Conservation (phyloP, 2,329 filamentous ascomycete genomes). For the Alternaria arbusti region DNA sequence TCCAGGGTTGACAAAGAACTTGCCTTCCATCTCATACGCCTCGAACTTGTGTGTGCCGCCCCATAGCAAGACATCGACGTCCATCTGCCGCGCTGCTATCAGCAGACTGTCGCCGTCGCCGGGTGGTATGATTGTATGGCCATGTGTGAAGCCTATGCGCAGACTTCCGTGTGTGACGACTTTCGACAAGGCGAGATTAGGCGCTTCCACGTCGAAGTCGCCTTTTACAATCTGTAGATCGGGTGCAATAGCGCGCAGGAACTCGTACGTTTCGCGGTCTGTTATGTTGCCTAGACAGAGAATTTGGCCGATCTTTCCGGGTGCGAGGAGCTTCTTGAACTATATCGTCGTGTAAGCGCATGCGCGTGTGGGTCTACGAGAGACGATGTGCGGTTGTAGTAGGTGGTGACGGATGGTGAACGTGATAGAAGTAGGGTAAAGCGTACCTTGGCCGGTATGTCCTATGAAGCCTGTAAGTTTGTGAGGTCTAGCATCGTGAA, state of each 20-base stretch:
- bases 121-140: conserved; percentile 73
- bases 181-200: conserved; percentile 69
- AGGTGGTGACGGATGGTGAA: background rate
- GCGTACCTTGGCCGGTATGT: conserved; percentile 51
- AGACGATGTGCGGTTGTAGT: background rate
- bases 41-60: conserved; percentile 74
- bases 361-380: background rate
- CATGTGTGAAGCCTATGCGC: conserved; percentile 73
- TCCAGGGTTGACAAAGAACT: conserved; percentile 74
- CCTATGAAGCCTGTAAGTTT: conserved; percentile 49
- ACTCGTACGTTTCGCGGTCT: conserved; percentile 63
- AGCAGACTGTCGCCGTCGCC: conserved; percentile 70
- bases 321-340: conserved; percentile 64
- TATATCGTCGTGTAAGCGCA: conserved; percentile 19
- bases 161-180: conserved; percentile 73
- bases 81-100: conserved; percentile 73
- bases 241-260: conserved; percentile 61
- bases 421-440: background rate
- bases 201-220: conserved; percentile 72
- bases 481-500: conserved; percentile 37
- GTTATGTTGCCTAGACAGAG: conserved; percentile 66
- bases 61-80: conserved; percentile 73
- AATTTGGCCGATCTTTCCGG: conserved; percentile 64
- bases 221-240: conserved; percentile 74
- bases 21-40: conserved; percentile 74